A percentile compares a stretch with the other conserved stretches of the same genome.
Conservation (phyloP, 768 basidiomycete genomes). For the Roridomyces roridus region DNA sequence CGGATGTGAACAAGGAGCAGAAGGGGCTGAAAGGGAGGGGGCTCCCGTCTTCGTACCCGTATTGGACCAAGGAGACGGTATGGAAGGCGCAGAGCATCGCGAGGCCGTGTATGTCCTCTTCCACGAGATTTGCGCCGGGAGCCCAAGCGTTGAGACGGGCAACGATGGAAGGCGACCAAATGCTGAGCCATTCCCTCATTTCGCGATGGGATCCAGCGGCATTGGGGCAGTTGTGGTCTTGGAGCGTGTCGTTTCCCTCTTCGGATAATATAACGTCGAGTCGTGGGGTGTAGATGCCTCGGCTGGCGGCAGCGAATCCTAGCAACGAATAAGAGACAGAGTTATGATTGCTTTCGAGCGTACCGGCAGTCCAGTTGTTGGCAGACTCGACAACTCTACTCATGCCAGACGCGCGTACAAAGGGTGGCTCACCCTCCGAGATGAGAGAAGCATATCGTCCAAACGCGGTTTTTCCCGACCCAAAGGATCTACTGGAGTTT, state of each 20-base stretch:
- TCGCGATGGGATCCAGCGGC: slow-evolving; percentile 50
- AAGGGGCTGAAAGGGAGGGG: slow-evolving; percentile 56
- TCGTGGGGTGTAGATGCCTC: slow-evolving; percentile 47
- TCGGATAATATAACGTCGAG: slow-evolving; percentile 65
- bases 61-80: slow-evolving; percentile 46
- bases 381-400: slow-evolving; percentile 73
- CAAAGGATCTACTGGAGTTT: slow-evolving; percentile 17
- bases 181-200: slow-evolving; percentile 56
- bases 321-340: neutral
- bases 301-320: slow-evolving; percentile 68
- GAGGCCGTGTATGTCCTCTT: slow-evolving; percentile 61
- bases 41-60: slow-evolving; percentile 32
- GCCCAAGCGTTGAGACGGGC: slow-evolving; percentile 63
- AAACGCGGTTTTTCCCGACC: slow-evolving; percentile 59
- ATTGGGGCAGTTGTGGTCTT: slow-evolving; percentile 68
- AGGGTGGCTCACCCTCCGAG: slow-evolving; percentile 50
- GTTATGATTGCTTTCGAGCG: neutral
- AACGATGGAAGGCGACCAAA: slow-evolving; percentile 61
- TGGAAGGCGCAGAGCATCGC: slow-evolving; percentile 85
- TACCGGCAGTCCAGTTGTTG: slow-evolving; percentile 73
- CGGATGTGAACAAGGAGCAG: slow-evolving; percentile 68
- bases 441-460: slow-evolving; percentile 61
- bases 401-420: slow-evolving; percentile 52
- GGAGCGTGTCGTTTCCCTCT: slow-evolving; percentile 67
- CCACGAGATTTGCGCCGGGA: slow-evolving; percentile 63